These are phyloP conservation scores for Trichoderma lentiforme DNA, from an alignment of 2,329 filamentous ascomycete species.

Conservation along the genomic window DNA sequence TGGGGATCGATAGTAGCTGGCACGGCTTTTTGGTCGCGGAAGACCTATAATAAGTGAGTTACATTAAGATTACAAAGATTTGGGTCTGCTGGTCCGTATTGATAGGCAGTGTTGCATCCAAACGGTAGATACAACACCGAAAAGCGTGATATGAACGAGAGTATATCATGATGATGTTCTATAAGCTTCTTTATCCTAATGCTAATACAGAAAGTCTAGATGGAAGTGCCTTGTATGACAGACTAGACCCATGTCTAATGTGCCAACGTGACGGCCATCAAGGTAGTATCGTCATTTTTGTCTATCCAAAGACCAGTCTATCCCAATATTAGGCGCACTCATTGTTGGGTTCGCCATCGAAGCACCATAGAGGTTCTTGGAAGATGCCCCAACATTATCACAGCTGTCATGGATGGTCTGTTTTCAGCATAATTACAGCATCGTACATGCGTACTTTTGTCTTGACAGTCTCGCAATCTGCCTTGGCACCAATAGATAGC, in stretches of 20 bases:
- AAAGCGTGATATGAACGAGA: background rate
- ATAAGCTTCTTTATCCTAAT: background rate
- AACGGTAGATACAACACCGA: background rate
- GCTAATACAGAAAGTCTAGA: background rate
- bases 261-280: background rate
- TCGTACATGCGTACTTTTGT: constrained; percentile 10
- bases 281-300: background rate
- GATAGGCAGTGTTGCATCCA: background rate
- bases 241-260: background rate
- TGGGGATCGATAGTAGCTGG: background rate
- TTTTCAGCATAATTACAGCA: background rate
- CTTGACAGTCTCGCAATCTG: background rate
- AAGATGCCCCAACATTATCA: background rate
- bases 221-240: background rate
- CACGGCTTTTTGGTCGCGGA: too few relatives aligned
- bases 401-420: background rate
- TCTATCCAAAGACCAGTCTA: background rate
- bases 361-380: background rate
- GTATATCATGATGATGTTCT: background rate
- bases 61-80: background rate
- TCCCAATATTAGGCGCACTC: background rate
- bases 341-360: background rate
- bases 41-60: background rate
- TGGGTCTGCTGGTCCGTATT: background rate
- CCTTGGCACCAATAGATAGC: constrained; percentile 7